phyloP scores from a whole-genome alignment of 371 early-diverging fungal species.

The Entomophthora muscae region DNA sequence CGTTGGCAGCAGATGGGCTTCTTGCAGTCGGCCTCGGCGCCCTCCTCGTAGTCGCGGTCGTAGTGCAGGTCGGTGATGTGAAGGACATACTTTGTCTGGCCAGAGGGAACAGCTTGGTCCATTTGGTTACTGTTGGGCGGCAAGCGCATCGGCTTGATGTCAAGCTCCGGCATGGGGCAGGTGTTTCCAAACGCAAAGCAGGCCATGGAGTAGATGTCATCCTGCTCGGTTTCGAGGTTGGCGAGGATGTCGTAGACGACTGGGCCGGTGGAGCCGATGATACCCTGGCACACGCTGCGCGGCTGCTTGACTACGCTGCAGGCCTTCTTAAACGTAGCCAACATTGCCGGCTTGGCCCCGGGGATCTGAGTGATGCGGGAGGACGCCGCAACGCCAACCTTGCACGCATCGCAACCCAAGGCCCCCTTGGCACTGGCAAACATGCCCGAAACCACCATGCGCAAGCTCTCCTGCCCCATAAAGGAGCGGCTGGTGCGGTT shows the following conservation, averaged over 20 bases:
- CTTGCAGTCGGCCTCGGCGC: conserved; percentile 9
- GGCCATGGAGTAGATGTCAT: not conserved
- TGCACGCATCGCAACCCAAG: conserved; percentile 1
- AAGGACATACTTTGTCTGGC: not conserved
- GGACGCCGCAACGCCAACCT: not conserved
- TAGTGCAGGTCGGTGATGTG: conserved; percentile 6
- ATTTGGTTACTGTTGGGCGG: not conserved
- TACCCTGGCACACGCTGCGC: conserved; percentile 3
- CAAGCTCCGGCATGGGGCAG: conserved; percentile 2
- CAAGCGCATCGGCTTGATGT: not conserved
- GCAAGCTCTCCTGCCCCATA: not conserved
- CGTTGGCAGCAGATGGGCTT: conserved; percentile 8
- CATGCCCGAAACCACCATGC: not conserved
- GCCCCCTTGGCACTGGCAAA: not conserved
- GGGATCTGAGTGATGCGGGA: not conserved
- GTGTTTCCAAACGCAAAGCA: not conserved
- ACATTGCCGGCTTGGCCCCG: not conserved
- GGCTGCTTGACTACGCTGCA: not conserved
- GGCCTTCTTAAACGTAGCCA: not conserved
- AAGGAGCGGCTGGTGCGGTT: not conserved
- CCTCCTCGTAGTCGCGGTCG: conserved; percentile 7
- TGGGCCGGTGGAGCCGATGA: not conserved
- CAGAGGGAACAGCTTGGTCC: not conserved
- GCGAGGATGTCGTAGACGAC: not conserved
- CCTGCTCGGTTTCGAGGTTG: not conserved